Evolutionary conservation across 768 basidiomycete genomes (phyloP).

Genomic region (Lentinula lateritia): DNA sequence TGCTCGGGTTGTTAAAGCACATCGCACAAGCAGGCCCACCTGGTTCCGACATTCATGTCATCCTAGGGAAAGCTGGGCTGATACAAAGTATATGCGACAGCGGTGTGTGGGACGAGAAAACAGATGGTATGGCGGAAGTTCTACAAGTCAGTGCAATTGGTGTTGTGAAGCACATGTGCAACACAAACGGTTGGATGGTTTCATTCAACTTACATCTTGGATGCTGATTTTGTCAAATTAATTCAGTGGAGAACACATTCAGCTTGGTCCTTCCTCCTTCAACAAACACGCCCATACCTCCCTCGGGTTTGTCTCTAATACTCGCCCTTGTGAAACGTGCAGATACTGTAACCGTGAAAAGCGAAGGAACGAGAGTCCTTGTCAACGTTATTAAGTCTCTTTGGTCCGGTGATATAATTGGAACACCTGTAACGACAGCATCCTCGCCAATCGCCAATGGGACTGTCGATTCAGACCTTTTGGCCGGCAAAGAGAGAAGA

Average conservation of each 20-base stretch:
- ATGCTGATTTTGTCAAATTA: not conserved
- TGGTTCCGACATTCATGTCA: constrained; percentile 49
- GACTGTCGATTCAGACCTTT: constrained; percentile 24
- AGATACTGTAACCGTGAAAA: constrained; percentile 76
- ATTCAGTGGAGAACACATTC: constrained; percentile 38
- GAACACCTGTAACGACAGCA: constrained; percentile 8
- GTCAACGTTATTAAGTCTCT: constrained; percentile 82
- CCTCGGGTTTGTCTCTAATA: constrained; percentile 60
- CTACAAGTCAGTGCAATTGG: constrained; percentile 88
- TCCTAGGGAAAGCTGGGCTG: constrained; percentile 57
- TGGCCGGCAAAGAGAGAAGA: constrained; percentile 38
- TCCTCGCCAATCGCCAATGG: constrained; percentile 14
- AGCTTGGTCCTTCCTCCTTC: constrained; percentile 45
- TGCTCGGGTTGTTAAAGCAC: constrained; percentile 83
- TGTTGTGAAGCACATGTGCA: constrained; percentile 84
- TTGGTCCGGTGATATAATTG: constrained; percentile 47
- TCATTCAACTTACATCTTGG: not conserved
- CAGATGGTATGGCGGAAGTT: constrained; percentile 78
- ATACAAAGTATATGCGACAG: constrained; percentile 57
- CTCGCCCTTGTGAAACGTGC: constrained; percentile 73
- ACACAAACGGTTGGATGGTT: constrained; percentile 53
- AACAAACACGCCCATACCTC: constrained; percentile 16
- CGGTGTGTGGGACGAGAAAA: constrained; percentile 62
- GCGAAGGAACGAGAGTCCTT: constrained; percentile 85
- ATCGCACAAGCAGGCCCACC: constrained; percentile 66